Percentiles rank a stretch among this genome's conserved stretches.
phyloP scores from a whole-genome alignment of 805 yeast genomes.

The Kluyveromyces lactis region DNA sequence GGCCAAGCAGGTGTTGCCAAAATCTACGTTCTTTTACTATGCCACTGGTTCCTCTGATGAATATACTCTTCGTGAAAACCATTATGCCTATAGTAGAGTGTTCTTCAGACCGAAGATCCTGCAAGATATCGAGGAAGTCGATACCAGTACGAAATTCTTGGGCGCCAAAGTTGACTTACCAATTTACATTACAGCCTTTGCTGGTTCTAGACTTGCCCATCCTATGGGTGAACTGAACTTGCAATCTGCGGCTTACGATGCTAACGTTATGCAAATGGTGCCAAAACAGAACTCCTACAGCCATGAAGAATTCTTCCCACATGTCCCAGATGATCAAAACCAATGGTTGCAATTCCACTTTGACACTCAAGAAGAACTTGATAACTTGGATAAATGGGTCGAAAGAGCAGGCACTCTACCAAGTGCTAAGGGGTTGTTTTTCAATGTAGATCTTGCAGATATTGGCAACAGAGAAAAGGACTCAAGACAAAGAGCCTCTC shows the following conservation, averaged over 20 bases:
- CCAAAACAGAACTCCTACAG: slow-evolving; percentile 35
- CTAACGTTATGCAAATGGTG: slow-evolving; percentile 41
- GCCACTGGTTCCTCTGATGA: slow-evolving; percentile 46
- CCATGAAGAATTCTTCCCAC: slow-evolving; percentile 35
- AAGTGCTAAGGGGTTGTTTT: slow-evolving; percentile 39
- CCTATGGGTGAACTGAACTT: slow-evolving; percentile 32
- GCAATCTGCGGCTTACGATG: slow-evolving; percentile 16
- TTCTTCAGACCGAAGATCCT: slow-evolving; percentile 40
- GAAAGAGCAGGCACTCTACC: slow-evolving; percentile 32
- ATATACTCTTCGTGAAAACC: slow-evolving; percentile 37
- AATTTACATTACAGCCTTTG: slow-evolving; percentile 42
- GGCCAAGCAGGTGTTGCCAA: slow-evolving; percentile 30
- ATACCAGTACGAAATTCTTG: slow-evolving; percentile 38
- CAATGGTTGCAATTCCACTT: slow-evolving; percentile 47
- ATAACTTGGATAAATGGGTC: slow-evolving; percentile 24
- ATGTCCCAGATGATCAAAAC: slow-evolving; percentile 26
- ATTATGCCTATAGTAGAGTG: slow-evolving; percentile 33
- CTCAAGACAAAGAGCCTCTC: slow-evolving; percentile 25
- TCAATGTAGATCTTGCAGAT: slow-evolving; percentile 49
- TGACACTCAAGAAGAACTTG: slow-evolving; percentile 30
- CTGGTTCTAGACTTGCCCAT: slow-evolving; percentile 37
- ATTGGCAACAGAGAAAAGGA: slow-evolving; percentile 49
- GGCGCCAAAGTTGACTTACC: slow-evolving; percentile 41
- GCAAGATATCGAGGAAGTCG: slow-evolving; percentile 27
- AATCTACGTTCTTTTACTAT: slow-evolving; percentile 35